Evolutionary conservation across 306 rosid species (phyloP).

Genomic region (Sicyos baderoa): DNA sequence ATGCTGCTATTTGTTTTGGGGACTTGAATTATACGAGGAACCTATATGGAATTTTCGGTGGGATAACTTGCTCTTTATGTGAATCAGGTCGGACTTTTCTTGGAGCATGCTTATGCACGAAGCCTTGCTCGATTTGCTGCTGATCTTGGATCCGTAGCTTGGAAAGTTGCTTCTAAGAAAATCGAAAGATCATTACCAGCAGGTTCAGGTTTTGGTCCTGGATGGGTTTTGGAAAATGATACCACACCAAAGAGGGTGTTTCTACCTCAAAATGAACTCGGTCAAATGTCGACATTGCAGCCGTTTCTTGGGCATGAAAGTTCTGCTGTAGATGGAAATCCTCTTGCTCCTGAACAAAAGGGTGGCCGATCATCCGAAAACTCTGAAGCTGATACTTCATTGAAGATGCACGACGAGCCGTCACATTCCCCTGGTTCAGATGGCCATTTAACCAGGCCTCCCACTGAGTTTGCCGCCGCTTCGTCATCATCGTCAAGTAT

Average conservation of each 20-base stretch:
- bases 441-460: slow-evolving; percentile 26
- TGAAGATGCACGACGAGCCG: slow-evolving; percentile 24
- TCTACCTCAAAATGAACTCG: slow-evolving; percentile 17
- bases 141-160: slow-evolving; percentile 41
- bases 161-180: slow-evolving; percentile 48
- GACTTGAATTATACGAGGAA: not conserved
- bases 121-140: slow-evolving; percentile 62
- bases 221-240: slow-evolving; percentile 64
- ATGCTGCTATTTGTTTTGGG: slow-evolving; percentile 5
- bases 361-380: slow-evolving; percentile 24
- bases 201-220: slow-evolving; percentile 47
- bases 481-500: slow-evolving; percentile 19
- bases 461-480: slow-evolving; percentile 23
- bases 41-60: slow-evolving; percentile 6
- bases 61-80: slow-evolving; percentile 24
- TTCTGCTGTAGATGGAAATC: slow-evolving; percentile 21
- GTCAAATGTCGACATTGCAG: slow-evolving; percentile 25
- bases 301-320: slow-evolving; percentile 21
- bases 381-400: slow-evolving; percentile 24
- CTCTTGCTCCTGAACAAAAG: slow-evolving; percentile 23
- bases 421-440: slow-evolving; percentile 22
- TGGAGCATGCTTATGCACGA: slow-evolving; percentile 52
- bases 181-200: slow-evolving; percentile 39
- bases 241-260: slow-evolving; percentile 23
- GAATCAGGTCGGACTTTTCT: slow-evolving; percentile 53